These are phyloP conservation scores for Bocquillonia castaneifolia DNA, from an alignment of 441 rosid genomes.

Conservation along the genomic window DNA sequence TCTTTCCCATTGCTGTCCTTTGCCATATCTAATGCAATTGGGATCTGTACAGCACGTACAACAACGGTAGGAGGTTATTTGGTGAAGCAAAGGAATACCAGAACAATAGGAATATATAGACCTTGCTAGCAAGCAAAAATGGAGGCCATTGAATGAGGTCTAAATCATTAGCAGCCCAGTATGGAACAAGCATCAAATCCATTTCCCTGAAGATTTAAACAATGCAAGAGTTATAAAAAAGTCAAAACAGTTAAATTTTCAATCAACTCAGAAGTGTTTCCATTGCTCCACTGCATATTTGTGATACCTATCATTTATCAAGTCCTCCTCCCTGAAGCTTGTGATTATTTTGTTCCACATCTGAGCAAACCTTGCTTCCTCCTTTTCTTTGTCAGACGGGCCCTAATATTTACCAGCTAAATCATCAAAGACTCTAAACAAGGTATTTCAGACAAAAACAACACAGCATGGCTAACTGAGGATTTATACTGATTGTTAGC, in stretches of 20 bases:
- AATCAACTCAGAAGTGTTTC: background rate
- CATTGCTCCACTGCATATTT: background rate
- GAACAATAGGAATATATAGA: conserved; percentile 25
- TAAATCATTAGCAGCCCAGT: conserved; percentile 95
- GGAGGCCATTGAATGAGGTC: conserved; percentile 97
- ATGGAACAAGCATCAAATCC: conserved; percentile 97
- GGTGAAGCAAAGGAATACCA: background rate
- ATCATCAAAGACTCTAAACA: background rate
- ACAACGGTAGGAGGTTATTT: background rate
- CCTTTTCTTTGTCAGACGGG: conserved; percentile 64
- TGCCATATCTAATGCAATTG: conserved; percentile 98
- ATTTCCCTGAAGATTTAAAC: conserved; percentile 59
- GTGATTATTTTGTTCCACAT: conserved; percentile 95
- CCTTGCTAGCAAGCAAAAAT: conserved; percentile 98
- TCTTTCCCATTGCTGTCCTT: conserved; percentile 94
- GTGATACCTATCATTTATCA: conserved; percentile 66
- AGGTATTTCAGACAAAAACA: background rate
- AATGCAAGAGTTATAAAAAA: background rate
- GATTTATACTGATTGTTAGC: background rate
- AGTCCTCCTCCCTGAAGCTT: conserved; percentile 96
- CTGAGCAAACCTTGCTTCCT: conserved; percentile 96
- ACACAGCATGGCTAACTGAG: background rate
- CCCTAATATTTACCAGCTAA: conserved; percentile 32
- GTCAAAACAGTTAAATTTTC: background rate
- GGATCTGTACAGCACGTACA: conserved; percentile 50